Evolutionary conservation across 2,329 filamentous ascomycete species (phyloP).

Genomic region (Cercospora sojina): DNA sequence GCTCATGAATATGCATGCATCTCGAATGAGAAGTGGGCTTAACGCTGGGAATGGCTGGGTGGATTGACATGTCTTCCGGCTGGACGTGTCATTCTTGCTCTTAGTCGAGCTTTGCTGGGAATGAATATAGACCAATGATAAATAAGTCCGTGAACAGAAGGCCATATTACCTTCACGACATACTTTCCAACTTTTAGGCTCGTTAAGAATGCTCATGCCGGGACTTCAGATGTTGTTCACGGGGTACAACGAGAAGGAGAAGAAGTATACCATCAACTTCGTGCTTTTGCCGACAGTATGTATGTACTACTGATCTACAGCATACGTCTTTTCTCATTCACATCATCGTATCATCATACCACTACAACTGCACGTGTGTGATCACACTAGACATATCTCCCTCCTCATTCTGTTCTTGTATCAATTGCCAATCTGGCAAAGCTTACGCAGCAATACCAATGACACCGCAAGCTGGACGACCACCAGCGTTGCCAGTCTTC

Average conservation of each 20-base stretch:
- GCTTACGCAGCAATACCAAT: conserved; percentile 38
- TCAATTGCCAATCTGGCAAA: not conserved
- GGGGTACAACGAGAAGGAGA: not conserved
- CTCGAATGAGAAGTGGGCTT: not conserved
- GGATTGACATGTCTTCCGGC: not conserved
- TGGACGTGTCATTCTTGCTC: not conserved
- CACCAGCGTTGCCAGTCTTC: conserved; percentile 96
- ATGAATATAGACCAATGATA: too few species aligned
- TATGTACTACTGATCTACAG: not conserved
- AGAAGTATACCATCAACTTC: not conserved
- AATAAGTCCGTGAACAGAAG: too few species aligned
- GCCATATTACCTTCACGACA: not conserved
- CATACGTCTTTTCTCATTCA: conserved; percentile 3
- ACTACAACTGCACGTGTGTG: conserved; percentile 24
- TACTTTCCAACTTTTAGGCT: not conserved
- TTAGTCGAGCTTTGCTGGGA: not conserved
- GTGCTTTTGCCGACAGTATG: not conserved
- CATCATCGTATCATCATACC: conserved; percentile 23
- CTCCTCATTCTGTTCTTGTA: not conserved
- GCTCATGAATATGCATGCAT: not conserved
- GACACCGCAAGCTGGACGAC: conserved; percentile 83
- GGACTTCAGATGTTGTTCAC: not conserved
- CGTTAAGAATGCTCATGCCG: too few species aligned
- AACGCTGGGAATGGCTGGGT: not conserved
- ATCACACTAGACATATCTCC: not conserved